phyloP scores from a whole-genome alignment of 176 grass and related monocot genomes.

The Luzula sylvatica region DNA sequence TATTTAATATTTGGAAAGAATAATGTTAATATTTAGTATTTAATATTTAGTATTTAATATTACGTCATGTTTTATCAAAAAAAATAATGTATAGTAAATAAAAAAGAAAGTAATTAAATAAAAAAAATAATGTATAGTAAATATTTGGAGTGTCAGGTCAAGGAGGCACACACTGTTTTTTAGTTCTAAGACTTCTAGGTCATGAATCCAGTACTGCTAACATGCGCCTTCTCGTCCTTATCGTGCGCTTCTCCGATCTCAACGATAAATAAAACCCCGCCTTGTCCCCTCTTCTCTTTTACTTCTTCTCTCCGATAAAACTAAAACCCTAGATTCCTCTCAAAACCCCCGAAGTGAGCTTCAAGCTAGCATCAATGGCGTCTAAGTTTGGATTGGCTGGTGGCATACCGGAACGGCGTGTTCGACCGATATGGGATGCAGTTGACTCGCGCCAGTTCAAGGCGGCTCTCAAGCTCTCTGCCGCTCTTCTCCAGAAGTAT shows the following conservation, averaged over 20 bases:
- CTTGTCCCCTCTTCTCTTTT: neutral
- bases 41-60: neutral
- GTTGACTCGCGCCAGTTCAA: constrained; percentile 92
- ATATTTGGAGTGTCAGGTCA: too few relatives aligned
- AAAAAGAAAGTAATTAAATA: too few relatives aligned
- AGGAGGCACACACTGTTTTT: neutral
- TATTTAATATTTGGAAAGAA: too few relatives aligned
- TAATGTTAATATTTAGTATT: neutral
- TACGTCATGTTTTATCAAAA: neutral
- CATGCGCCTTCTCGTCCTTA: constrained; percentile 12
- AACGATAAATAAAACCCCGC: constrained; percentile 16
- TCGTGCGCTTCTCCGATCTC: neutral
- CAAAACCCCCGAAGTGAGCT: constrained; percentile 18
- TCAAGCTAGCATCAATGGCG: constrained; percentile 34
- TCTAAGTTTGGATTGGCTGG: constrained; percentile 80
- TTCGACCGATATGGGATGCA: constrained; percentile 95
- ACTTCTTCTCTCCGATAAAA: neutral
- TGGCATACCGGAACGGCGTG: constrained; percentile 79
- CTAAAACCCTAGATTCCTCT: constrained; percentile 4
- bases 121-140: too few relatives aligned
- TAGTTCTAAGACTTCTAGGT: constrained; percentile 21
- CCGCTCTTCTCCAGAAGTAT: constrained; percentile 54
- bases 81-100: too few relatives aligned
- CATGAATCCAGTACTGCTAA: constrained; percentile 6
- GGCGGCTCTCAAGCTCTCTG: constrained; percentile 64